Percentiles rank a stretch among this genome's conserved stretches.
These are phyloP conservation scores for Solanum clarkiae DNA, from an alignment of 257 asterid species.

Conservation along the genomic window DNA sequence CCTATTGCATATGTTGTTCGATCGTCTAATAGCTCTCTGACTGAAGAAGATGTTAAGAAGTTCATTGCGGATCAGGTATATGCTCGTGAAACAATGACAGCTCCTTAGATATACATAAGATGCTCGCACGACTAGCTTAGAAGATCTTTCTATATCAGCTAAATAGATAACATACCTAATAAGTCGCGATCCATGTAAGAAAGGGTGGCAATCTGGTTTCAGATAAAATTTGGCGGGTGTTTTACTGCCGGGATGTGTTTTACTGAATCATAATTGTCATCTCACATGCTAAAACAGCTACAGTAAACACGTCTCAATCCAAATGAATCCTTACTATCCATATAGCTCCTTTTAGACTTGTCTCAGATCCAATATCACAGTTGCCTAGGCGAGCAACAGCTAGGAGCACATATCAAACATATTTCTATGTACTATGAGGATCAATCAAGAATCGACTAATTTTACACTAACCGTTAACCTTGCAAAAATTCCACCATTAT, in stretches of 20 bases:
- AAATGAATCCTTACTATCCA: background rate
- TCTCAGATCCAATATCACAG: background rate
- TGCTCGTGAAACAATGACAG: background rate
- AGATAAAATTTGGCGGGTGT: background rate
- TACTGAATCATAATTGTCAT: background rate
- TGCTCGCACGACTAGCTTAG: background rate
- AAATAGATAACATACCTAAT: background rate
- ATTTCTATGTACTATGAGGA: background rate
- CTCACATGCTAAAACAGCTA: background rate
- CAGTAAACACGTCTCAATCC: background rate
- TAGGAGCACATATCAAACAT: background rate
- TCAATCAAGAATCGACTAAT: background rate
- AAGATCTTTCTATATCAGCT: background rate
- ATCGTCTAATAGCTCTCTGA: conserved; percentile 66
- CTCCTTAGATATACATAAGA: background rate
- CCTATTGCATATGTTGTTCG: conserved; percentile 83
- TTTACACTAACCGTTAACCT: background rate
- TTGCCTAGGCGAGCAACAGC: background rate
- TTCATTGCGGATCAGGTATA: conserved; percentile 90
- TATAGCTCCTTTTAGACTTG: background rate
- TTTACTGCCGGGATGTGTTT: background rate
- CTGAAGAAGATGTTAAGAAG: conserved; percentile 74
- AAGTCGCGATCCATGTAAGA: background rate
- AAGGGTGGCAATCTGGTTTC: background rate
- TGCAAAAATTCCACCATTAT: background rate